Evolutionary conservation across 345 rosid genomes (phyloP), one percentile per base, ranked within the genome.

Genomic region (Eutrema yunnanense): DNA sequence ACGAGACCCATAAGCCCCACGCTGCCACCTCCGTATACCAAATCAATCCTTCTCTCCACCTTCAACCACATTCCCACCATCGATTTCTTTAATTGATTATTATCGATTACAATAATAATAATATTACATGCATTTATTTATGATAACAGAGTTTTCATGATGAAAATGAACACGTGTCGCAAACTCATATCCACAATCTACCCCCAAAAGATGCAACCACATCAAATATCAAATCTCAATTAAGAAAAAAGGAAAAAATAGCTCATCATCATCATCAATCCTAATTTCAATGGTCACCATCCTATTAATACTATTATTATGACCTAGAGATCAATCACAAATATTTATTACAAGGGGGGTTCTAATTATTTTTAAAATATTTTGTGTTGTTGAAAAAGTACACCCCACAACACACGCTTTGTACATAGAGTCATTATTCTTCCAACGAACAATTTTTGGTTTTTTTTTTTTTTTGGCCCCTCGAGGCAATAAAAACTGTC

Each of bases 21-120:
- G 90, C 97, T 90, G 53, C 98, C 96, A 64, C 98, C 98, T 77
- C 98, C 98, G 73, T 90, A 92, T 54, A 92, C 97, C 88, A 92
- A 81, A 82, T 92, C 97, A 87, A 90, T 90, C 80, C 87, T 87
- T 79, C 84, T 87, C 74, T 90, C 96, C 86, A 92, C 98, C 98
- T 92, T 74, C 83, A 69, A 69, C 58, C 62, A 37, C 83, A 82
- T 72, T 74, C 71, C 72, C 72, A 77, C 80, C 81, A 76, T 78
- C 71, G 77, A 59, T 78, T 82, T 73, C 69, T 82, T 81, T 62
- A 66, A 69, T 33, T 47, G 8, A 38, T 32, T 54, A 59, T 49
- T 19, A 27, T 30, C 7, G 29, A 0, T 43, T 27, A 61, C 13
- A 29, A 54, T 47, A 33, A 58, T 58, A 19, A 51, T 58, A 19